phyloP scores from a whole-genome alignment of 1,284 basidiomycete species.

The Meira miltonrushii region DNA sequence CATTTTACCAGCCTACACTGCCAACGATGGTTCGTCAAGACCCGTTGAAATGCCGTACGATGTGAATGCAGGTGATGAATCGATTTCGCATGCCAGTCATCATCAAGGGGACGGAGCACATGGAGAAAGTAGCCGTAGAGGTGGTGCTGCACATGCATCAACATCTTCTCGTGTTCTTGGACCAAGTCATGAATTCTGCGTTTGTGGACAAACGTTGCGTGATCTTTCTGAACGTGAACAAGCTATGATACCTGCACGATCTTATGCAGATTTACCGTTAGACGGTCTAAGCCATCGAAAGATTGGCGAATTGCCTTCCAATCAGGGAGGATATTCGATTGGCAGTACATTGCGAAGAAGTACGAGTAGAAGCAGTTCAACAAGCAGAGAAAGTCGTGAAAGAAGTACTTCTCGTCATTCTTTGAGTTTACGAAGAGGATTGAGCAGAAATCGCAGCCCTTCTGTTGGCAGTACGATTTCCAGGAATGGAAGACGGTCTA shows the following conservation, averaged over 20 bases:
- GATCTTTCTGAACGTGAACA: conserved; percentile 42
- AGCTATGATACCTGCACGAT: conserved; percentile 36
- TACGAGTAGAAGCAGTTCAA: conserved; percentile 9
- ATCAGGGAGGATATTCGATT: neutral
- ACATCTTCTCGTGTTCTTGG: conserved; percentile 27
- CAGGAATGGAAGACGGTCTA: neutral
- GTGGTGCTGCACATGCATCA: conserved; percentile 18
- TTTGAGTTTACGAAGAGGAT: neutral
- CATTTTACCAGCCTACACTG: conserved; percentile 43
- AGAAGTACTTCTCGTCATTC: conserved; percentile 1
- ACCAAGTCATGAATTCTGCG: conserved; percentile 42
- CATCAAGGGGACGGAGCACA: neutral
- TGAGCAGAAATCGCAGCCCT: neutral
- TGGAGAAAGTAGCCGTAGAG: neutral
- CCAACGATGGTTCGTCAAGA: conserved; percentile 20
- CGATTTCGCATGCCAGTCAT: conserved; percentile 8
- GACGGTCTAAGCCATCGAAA: conserved; percentile 37
- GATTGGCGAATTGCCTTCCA: conserved; percentile 38
- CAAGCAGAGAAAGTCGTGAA: neutral
- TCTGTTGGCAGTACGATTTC: neutral
- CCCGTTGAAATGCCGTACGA: conserved; percentile 39
- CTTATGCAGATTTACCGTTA: conserved; percentile 28
- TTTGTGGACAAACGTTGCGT: conserved; percentile 48
- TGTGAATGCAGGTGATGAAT: conserved; percentile 4
- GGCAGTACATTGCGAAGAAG: neutral